A percentile compares a stretch with the other conserved stretches of the same genome.
These are phyloP conservation scores for Steccherinum ochraceum DNA, from an alignment of 768 basidiomycete genomes.

Conservation along the genomic window DNA sequence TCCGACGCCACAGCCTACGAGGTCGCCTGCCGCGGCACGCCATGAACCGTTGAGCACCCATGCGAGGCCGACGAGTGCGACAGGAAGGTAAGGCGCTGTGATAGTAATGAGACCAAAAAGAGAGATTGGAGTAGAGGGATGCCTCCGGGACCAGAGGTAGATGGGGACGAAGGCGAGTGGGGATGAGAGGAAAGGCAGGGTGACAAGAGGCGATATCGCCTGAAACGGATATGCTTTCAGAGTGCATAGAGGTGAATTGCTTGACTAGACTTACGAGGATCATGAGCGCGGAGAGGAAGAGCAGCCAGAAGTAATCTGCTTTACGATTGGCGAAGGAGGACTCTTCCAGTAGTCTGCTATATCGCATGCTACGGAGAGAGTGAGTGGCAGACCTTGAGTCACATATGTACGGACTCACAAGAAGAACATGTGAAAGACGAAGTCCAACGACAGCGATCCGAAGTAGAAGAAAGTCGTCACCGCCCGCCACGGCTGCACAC, in stretches of 20 bases:
- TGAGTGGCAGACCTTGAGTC: not conserved
- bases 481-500: slow-evolving; percentile 72
- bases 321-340: slow-evolving; percentile 86
- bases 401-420: slow-evolving; percentile 42
- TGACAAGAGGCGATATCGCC: slow-evolving; percentile 81
- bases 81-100: slow-evolving; percentile 90
- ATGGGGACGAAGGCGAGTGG: slow-evolving; percentile 93
- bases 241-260: not conserved
- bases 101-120: slow-evolving; percentile 94
- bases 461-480: slow-evolving; percentile 95
- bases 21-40: slow-evolving; percentile 76
- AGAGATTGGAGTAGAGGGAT: slow-evolving; percentile 92
- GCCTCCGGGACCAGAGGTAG: slow-evolving; percentile 94
- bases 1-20: slow-evolving; percentile 82
- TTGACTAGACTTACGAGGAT: slow-evolving; percentile 65
- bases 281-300: slow-evolving; percentile 77
- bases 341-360: slow-evolving; percentile 95
- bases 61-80: slow-evolving; percentile 84
- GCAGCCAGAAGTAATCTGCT: slow-evolving; percentile 95
- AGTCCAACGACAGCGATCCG: slow-evolving; percentile 87
- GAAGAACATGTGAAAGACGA: slow-evolving; percentile 97
- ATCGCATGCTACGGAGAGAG: slow-evolving; percentile 72
- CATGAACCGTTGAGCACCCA: slow-evolving; percentile 80
- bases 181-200: slow-evolving; percentile 89
- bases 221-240: too few relatives aligned